Conservation (phyloP, 2,329 filamentous ascomycete genomes). For the Epichloe elymi region DNA sequence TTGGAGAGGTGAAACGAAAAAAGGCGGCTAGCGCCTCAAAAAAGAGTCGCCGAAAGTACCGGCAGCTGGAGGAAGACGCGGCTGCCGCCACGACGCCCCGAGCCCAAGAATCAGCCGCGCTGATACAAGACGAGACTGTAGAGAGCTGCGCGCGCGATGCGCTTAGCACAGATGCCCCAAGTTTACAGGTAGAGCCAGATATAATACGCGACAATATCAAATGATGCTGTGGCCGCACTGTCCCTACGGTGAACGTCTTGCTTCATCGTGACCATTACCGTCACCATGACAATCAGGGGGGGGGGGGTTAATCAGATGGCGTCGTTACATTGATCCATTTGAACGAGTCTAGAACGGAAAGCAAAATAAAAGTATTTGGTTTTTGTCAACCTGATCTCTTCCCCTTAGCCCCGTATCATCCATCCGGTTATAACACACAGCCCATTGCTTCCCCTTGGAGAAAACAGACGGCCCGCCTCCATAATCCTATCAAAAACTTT, state of each 20-base stretch:
- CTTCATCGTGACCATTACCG: not conserved
- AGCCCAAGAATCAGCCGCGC: not conserved
- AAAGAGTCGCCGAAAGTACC: conserved; percentile 73
- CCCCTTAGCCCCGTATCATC: conserved; percentile 34
- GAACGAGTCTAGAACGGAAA: conserved; percentile 23
- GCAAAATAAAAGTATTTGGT: conserved; percentile 35
- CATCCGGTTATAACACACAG: conserved; percentile 38
- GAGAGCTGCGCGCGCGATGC: not conserved
- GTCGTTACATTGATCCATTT: conserved; percentile 7
- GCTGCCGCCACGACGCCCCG: conserved; percentile 6
- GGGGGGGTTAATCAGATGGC: not conserved
- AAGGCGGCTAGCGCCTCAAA: conserved; percentile 66
- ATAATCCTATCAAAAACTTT: conserved; percentile 44
- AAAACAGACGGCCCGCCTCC: conserved; percentile 36
- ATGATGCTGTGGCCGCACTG: not conserved
- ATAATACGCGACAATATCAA: not conserved
- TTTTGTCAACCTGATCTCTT: conserved; percentile 43
- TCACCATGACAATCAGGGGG: not conserved
- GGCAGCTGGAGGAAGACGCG: conserved; percentile 41
- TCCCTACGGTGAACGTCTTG: not conserved
- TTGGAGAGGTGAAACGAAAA: conserved; percentile 48
- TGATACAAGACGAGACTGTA: not conserved
- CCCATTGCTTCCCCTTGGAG: conserved; percentile 32
- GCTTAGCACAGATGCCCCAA: not conserved
- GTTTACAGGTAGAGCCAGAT: not conserved